A percentile compares a stretch with the other conserved stretches of the same genome.
Conservation (phyloP, 2,329 filamentous ascomycete species). For the Colletotrichum musicola region DNA sequence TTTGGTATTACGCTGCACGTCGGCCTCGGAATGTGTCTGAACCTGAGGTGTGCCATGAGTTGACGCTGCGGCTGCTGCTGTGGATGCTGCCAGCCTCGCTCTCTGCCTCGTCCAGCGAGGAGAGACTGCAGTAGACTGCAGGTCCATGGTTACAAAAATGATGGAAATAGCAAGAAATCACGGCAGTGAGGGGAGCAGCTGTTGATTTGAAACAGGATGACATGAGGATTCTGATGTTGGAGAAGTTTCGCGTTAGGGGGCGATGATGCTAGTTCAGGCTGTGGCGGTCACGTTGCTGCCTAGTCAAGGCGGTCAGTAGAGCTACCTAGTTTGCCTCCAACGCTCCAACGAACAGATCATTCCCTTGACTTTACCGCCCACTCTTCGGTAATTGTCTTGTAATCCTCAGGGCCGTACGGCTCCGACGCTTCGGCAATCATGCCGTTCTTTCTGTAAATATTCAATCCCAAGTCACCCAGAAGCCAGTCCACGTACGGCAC, state of each 20-base stretch:
- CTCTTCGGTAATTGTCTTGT: constrained; percentile 65
- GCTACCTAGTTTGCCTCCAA: not conserved
- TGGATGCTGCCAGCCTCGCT: not conserved
- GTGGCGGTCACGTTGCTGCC: constrained; percentile 19
- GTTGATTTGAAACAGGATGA: no score
- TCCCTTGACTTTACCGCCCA: constrained; percentile 51
- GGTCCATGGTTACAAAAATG: not conserved
- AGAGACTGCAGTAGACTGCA: not conserved
- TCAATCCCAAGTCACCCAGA: constrained; percentile 73
- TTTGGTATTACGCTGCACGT: not conserved
- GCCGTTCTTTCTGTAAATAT: constrained; percentile 66
- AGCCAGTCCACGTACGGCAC: constrained; percentile 80
- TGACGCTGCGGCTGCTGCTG: not conserved
- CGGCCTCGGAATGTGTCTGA: not conserved
- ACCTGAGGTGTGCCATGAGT: not conserved
- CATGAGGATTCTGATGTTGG: no score
- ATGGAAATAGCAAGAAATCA: no score
- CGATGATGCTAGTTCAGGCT: not conserved
- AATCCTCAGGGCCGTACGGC: constrained; percentile 72
- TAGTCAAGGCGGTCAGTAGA: not conserved
- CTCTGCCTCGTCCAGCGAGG: constrained; percentile 21
- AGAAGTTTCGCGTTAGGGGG: not conserved
- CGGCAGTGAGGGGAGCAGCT: no score
- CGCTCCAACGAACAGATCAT: not conserved
- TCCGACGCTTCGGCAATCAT: constrained; percentile 64